Evolutionary conservation across 2,329 filamentous ascomycete genomes (phyloP).

Genomic region (Ascochyta koolunga): DNA sequence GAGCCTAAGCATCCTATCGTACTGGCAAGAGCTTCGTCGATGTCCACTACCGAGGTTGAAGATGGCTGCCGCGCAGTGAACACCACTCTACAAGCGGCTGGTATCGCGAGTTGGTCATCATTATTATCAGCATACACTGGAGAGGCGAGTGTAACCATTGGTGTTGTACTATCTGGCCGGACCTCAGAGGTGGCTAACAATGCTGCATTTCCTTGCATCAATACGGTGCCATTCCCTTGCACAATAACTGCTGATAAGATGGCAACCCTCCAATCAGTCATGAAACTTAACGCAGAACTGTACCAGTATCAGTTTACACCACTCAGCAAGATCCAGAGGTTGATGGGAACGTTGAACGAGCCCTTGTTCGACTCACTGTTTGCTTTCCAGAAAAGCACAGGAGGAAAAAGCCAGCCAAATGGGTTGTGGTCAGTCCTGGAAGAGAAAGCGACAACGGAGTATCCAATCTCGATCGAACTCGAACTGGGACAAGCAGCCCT

Average conservation of each 20-base stretch:
- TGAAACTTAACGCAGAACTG: conserved; percentile 68
- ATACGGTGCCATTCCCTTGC: conserved; percentile 77
- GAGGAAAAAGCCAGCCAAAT: conserved; percentile 22
- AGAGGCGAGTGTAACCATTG: conserved; percentile 76
- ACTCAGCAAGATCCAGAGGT: conserved; percentile 73
- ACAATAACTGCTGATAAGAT: conserved; percentile 60
- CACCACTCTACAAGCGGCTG: conserved; percentile 76
- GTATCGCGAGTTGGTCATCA: conserved; percentile 79
- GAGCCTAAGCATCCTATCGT: conserved; percentile 44
- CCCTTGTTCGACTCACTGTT: conserved; percentile 84
- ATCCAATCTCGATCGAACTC: conserved; percentile 80
- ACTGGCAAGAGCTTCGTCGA: conserved; percentile 46
- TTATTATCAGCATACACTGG: conserved; percentile 78
- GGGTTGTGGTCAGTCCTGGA: conserved; percentile 65
- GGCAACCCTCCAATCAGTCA: conserved; percentile 66
- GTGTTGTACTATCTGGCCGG: conserved; percentile 79
- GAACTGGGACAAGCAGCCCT: conserved; percentile 63
- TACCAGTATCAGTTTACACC: conserved; percentile 75
- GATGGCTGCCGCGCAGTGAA: conserved; percentile 61
- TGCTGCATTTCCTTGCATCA: conserved; percentile 77
- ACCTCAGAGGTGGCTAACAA: conserved; percentile 63
- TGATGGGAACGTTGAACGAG: conserved; percentile 68
- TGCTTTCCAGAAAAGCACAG: conserved; percentile 72
- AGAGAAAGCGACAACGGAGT: conserved; percentile 76
- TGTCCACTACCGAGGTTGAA: conserved; percentile 59